Conservation (phyloP, 2,329 filamentous ascomycete species). For the Westerdykella ornata region DNA sequence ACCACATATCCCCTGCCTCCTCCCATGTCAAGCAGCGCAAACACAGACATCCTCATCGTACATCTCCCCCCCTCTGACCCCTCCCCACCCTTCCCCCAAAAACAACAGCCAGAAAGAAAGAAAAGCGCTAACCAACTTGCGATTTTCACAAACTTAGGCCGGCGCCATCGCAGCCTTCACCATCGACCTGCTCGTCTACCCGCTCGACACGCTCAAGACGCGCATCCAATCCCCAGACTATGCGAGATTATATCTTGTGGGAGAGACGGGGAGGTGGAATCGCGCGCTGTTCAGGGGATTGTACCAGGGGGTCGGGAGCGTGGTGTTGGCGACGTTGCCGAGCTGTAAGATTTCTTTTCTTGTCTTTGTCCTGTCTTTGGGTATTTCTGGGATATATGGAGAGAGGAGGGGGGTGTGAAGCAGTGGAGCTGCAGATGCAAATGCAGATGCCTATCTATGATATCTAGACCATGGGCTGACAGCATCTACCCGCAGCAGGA, state of each 20-base stretch:
- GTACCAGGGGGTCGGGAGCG: slow-evolving; percentile 81
- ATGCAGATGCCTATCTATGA: no score
- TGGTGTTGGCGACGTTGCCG: slow-evolving; percentile 82
- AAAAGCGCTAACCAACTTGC: background rate
- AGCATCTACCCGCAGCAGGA: slow-evolving; percentile 50
- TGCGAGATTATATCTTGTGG: slow-evolving; percentile 57
- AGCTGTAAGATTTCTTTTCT: slow-evolving; percentile 49
- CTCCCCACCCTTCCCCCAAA: slow-evolving; percentile 1
- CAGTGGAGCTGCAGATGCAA: no score
- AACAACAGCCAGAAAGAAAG: background rate
- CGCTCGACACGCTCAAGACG: slow-evolving; percentile 85
- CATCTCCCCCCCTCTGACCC: slow-evolving; percentile 19
- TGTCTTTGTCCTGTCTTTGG: no score
- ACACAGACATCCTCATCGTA: slow-evolving; percentile 53
- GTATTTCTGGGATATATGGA: no score
- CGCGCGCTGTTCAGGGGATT: slow-evolving; percentile 61
- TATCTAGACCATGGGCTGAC: background rate
- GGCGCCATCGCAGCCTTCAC: slow-evolving; percentile 80
- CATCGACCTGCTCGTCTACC: slow-evolving; percentile 79
- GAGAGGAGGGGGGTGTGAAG: no score
- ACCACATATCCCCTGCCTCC: no score
- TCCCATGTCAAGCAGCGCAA: slow-evolving; percentile 39
- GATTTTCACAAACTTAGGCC: slow-evolving; percentile 49
- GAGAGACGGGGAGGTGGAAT: slow-evolving; percentile 49
- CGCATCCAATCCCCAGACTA: slow-evolving; percentile 75